Evolutionary conservation across 2,329 filamentous ascomycete species (phyloP).

Genomic region (Chaetoscypha palmicola): DNA sequence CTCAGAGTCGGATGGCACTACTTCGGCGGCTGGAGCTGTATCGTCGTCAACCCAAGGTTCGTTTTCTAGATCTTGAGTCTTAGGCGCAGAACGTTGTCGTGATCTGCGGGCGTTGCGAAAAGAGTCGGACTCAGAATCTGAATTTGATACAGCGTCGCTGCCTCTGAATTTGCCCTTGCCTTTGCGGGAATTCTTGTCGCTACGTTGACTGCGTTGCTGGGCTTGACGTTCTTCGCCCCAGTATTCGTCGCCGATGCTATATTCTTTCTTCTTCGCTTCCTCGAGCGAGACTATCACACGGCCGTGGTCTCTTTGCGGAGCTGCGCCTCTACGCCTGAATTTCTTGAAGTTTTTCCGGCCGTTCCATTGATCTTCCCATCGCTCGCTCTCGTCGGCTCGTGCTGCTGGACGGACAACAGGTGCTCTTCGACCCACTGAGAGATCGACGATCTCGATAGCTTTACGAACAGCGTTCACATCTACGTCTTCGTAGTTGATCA

Average conservation of each 20-base stretch:
- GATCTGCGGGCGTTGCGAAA: too few relatives aligned
- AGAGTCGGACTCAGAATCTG: too few relatives aligned
- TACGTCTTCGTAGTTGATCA: conserved; percentile 53
- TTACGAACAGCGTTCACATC: conserved; percentile 67
- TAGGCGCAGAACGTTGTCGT: too few relatives aligned
- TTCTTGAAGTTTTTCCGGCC: conserved; percentile 94
- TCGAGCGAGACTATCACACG: conserved; percentile 53
- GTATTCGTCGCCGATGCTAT: conserved; percentile 52
- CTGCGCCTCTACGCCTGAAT: conserved; percentile 58
- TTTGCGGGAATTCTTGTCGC: conserved; percentile 26
- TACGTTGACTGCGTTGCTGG: conserved; percentile 28
- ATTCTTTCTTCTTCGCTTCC: conserved; percentile 50
- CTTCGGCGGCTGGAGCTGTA: too few relatives aligned
- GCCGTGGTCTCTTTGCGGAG: conserved; percentile 27
- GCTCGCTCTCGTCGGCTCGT: conserved; percentile 41
- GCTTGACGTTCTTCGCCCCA: conserved; percentile 37
- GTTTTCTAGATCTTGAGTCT: too few relatives aligned
- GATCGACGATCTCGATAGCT: conserved; percentile 69
- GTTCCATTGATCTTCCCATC: conserved; percentile 89
- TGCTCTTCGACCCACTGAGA: conserved; percentile 49
- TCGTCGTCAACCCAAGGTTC: too few relatives aligned
- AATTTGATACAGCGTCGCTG: too few relatives aligned
- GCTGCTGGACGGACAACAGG: conserved; percentile 22
- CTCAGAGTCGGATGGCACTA: too few relatives aligned
- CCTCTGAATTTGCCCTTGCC: too few relatives aligned